Base-by-base conservation (phyloP, 768 basidiomycete species). In the Xanthoconium stramineum region DNA sequence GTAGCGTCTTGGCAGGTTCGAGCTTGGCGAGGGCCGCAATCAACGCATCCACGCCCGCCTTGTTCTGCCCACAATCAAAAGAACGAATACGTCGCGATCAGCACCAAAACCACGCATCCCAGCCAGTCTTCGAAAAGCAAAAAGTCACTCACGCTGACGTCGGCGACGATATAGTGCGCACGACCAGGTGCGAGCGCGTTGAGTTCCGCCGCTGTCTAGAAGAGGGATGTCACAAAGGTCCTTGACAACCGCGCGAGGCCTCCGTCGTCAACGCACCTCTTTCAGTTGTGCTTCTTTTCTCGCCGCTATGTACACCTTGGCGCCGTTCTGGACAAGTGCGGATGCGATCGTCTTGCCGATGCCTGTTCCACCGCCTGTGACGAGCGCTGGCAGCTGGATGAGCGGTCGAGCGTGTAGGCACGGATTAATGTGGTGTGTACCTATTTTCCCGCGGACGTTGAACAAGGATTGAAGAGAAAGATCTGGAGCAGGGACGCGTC, bases 251-350 rank as follows among this genome's bases (percentile, higher is more conserved):
- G 6, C 6, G 33, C 17, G 28, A 10, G 39, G 2, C 19, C 12
- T 28, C 48, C 78, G 24, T 24, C 24, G 24, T 24, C 24, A 24
- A 24, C 24, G 50, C 53, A 87, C 89, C 78, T 88, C 82, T 73
- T 88, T 83, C 55, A 95, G 78, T 63, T 88, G 86, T 19, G 76
- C 68, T 74, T 91, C 89, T 68, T 92, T 94, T 53, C 93, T 79
- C 12, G 90, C 86, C 14, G 93, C 91, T 61, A 95, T 93, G 74
- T 94, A 94, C 40, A 96, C 93, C 62, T 84, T 87, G 35, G 87
- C 90, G 13, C 93, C 93, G 64, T 94, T 94, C 72, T 86, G 83
- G 1, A 87, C 89, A 62, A 91, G 86, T 2, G 89, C 86, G 0
- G 83, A 75, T 24, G 93, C 91, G 63, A 94, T 92, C 82, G 91